Evolutionary conservation across 768 basidiomycete genomes (phyloP).

Genomic region (Chlorophyllum brunneum): DNA sequence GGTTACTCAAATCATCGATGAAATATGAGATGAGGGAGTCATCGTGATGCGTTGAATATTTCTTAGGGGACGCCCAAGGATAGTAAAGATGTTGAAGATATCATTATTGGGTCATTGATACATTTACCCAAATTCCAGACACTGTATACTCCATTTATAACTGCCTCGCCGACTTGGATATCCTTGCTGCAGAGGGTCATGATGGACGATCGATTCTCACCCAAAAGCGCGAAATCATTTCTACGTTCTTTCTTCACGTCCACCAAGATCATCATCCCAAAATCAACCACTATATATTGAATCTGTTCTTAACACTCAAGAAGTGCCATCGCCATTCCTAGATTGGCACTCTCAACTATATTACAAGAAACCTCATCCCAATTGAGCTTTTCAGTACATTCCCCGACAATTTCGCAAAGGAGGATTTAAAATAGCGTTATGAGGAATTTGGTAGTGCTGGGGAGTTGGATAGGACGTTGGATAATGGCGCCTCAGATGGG

Average conservation of each 20-base stretch:
- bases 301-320: constrained; percentile 26
- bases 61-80: constrained; percentile 21
- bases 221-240: constrained; percentile 28
- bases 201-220: constrained; percentile 28
- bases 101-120: constrained; percentile 26
- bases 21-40: constrained; percentile 29
- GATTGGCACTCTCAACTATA: constrained; percentile 28
- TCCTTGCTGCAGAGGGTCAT: constrained; percentile 23
- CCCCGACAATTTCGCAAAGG: constrained; percentile 11
- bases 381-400: too few species aligned
- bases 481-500: constrained; percentile 19
- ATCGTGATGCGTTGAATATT: constrained; percentile 24
- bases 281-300: constrained; percentile 25
- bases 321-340: constrained; percentile 27
- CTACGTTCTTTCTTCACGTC: constrained; percentile 26
- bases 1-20: constrained; percentile 21
- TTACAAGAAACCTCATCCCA: constrained; percentile 25
- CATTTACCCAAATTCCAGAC: constrained; percentile 25
- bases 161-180: constrained; percentile 21
- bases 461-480: constrained; percentile 16
- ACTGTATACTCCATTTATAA: constrained; percentile 25
- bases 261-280: constrained; percentile 21
- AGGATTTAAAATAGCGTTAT: too few species aligned
- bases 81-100: constrained; percentile 20
- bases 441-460: constrained; percentile 18